phyloP scores from a whole-genome alignment of 495 filamentous ascomycete species.

The Talaromyces wortmannii region DNA sequence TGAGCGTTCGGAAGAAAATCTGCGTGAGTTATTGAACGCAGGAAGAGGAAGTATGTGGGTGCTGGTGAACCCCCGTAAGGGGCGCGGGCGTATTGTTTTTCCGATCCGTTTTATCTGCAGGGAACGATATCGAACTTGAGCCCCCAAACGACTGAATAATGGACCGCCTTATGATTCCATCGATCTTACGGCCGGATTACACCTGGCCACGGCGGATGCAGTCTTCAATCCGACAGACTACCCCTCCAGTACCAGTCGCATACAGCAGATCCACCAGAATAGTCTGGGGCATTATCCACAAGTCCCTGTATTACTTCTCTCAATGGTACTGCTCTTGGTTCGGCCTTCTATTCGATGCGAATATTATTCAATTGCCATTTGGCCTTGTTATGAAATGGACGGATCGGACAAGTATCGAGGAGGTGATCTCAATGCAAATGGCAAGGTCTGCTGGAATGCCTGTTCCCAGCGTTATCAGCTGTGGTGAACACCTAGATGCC shows the following conservation, averaged over 20 bases:
- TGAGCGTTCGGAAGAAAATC: too few relatives aligned
- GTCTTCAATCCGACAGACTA: conserved; percentile 5
- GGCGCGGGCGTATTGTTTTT: too few relatives aligned
- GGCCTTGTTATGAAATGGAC: conserved; percentile 29
- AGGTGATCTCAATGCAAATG: conserved; percentile 30
- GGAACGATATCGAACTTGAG: too few relatives aligned
- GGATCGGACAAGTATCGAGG: conserved; percentile 29
- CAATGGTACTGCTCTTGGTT: conserved; percentile 20
- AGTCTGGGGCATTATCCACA: conserved; percentile 18
- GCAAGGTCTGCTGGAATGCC: conserved; percentile 28
- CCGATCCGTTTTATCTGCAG: too few relatives aligned
- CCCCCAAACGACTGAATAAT: too few relatives aligned
- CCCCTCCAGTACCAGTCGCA: background rate
- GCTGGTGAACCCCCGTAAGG: too few relatives aligned
- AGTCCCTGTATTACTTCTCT: conserved; percentile 13
- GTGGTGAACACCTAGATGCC: conserved; percentile 25
- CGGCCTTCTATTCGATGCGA: conserved; percentile 10
- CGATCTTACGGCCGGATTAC: conserved; percentile 16
- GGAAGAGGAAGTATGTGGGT: too few relatives aligned
- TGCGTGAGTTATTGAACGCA: too few relatives aligned
- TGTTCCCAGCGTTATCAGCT: conserved; percentile 28
- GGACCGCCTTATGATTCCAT: background rate
- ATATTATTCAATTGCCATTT: conserved; percentile 22
- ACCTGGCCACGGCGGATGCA: conserved; percentile 14
- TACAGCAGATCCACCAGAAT: background rate